Base-by-base conservation (phyloP, 2,329 filamentous ascomycete genomes). In the Penicillium brevicompactum region DNA sequence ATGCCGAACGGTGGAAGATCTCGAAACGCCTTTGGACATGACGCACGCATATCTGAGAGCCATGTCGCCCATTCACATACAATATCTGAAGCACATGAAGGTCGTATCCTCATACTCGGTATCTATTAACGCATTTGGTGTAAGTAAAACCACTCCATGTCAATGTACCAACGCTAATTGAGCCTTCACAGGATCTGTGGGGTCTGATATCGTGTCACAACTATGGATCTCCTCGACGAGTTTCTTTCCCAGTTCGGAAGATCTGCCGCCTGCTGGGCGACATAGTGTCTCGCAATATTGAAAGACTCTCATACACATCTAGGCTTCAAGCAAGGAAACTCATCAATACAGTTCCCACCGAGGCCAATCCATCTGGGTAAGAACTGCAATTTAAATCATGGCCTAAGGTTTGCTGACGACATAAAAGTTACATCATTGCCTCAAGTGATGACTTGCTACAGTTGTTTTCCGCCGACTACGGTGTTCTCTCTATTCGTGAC, bases 221-320 rank as follows among this genome's bases (percentile, higher is more conserved):
- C 0, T 96, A 96, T 64, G 91, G 93, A 61, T 85, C 89, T 0
- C 59, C 82, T 43, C 91, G 91, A 90, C 83, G 92, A n/a, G 91
- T 96, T 0, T 90, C 90, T 0, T 96, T 96, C 66, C 91, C 92
- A 0, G 92, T 96, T 46, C 84, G 92, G 11, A 96, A 96, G 72
- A 93, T 96, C 87, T 96, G 92, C 70, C 87, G 91, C 5, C 77
- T 96, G 4, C 85, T 96, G 2, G 91, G 92, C 4, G 92, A 96
- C 65, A 91, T 87, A 0, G 90, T 91, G 0, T 95, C 90, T 0
- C 81, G 90, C 46, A 96, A 94, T 62, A 93, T 96, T 37, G 92
- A 96, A 70, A 82, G 91, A 31, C 78, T 96, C 0, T 95, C 91
- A 0, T 96, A 96, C 67, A 89, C 91, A 3, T 92, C 90, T 1